Evolutionary conservation across 768 basidiomycete genomes (phyloP).

Genomic region (Leccinellum albellum): DNA sequence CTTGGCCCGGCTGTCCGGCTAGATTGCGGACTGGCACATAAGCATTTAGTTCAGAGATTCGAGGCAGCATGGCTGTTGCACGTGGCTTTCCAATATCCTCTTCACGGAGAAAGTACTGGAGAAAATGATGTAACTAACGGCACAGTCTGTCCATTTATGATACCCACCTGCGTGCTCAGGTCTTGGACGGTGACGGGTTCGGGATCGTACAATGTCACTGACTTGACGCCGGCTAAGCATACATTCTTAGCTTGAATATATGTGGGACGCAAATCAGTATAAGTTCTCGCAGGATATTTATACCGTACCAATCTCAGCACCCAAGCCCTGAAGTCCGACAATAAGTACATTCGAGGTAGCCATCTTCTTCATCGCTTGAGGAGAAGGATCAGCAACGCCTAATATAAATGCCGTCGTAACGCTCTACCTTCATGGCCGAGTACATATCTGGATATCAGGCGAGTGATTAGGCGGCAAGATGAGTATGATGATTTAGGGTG

Average conservation of each 20-base stretch:
- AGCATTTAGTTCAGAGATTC: constrained; percentile 89
- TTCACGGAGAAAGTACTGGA: constrained; percentile 88
- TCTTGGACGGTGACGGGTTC: constrained; percentile 85
- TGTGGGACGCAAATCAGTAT: constrained; percentile 8
- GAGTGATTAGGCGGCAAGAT: constrained; percentile 15
- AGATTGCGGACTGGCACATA: constrained; percentile 92
- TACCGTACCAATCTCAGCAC: constrained; percentile 85
- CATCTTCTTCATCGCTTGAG: constrained; percentile 98
- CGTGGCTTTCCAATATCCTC: constrained; percentile 86
- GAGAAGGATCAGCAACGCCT: constrained; percentile 16
- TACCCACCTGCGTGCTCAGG: constrained; percentile 81
- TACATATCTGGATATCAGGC: constrained; percentile 65
- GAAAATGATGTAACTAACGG: constrained; percentile 7
- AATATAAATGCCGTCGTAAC: not conserved
- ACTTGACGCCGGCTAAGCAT: constrained; percentile 93
- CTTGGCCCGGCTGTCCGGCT: constrained; percentile 72
- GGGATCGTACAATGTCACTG: constrained; percentile 93
- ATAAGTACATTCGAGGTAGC: constrained; percentile 92
- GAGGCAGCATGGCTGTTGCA: constrained; percentile 80
- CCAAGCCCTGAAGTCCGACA: constrained; percentile 87
- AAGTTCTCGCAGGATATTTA: constrained; percentile 1
- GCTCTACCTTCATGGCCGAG: constrained; percentile 87
- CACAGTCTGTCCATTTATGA: not conserved
- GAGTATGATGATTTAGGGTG: constrained; percentile 14
- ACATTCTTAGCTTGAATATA: constrained; percentile 76